phyloP scores from a whole-genome alignment of 108 stramenopile species.

The Discostella pseudostelligera region DNA sequence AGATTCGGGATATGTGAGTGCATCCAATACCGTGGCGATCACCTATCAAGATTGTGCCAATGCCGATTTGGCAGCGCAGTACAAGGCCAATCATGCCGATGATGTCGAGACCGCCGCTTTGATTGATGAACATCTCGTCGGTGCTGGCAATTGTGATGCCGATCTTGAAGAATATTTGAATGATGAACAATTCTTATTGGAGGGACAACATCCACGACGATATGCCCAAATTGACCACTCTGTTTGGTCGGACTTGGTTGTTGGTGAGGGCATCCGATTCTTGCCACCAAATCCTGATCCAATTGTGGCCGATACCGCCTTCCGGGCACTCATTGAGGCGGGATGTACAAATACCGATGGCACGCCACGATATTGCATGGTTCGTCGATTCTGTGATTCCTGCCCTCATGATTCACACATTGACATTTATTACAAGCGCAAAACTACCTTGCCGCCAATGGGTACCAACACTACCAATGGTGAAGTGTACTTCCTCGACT shows the following conservation, averaged over 20 bases:
- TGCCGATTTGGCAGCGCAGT: slow-evolving; percentile 10
- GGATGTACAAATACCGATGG: slow-evolving; percentile 2
- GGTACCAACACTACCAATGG: slow-evolving; percentile 12
- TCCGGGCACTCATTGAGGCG: slow-evolving; percentile 22
- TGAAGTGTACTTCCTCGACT: slow-evolving; percentile 28
- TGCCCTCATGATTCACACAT: slow-evolving; percentile 25
- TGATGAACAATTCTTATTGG: slow-evolving; percentile 19
- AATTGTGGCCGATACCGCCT: slow-evolving; percentile 13
- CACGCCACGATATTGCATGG: slow-evolving; percentile 15
- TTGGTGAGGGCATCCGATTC: slow-evolving; percentile 29
- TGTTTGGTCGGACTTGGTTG: slow-evolving; percentile 20
- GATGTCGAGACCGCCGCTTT: background rate
- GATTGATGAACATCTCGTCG: slow-evolving; percentile 33
- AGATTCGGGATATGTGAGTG: slow-evolving; percentile 16
- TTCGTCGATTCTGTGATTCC: slow-evolving; percentile 26
- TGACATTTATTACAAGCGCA: slow-evolving; percentile 47
- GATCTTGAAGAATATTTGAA: slow-evolving; percentile 18
- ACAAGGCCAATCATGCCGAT: slow-evolving; percentile 21
- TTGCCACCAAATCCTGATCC: slow-evolving; percentile 20
- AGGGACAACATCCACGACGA: background rate
- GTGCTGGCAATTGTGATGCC: slow-evolving; percentile 4
- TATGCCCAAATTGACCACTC: slow-evolving; percentile 8
- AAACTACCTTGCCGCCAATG: slow-evolving; percentile 12
- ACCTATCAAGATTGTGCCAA: slow-evolving; percentile 12
- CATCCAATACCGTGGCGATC: slow-evolving; percentile 16